Evolutionary conservation across 306 rosid species (phyloP), one percentile per base, ranked within the genome.

Genomic region (Vigna radiata): DNA sequence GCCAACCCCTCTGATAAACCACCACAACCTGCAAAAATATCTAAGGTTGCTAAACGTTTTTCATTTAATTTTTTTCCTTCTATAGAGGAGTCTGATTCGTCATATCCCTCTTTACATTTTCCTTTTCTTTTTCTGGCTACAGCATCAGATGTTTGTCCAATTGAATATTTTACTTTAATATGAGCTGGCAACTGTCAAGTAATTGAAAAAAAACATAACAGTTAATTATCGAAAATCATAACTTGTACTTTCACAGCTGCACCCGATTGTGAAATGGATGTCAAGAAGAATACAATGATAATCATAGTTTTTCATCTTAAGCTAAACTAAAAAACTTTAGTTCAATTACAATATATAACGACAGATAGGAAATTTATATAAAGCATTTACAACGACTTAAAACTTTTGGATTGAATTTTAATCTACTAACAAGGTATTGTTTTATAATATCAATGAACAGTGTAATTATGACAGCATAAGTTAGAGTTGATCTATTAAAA

Each of bases 1-100:
- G 85, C 86, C 85, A 95, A 81, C 36, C 99, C 99, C 80, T 90
- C 88, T 17, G 99, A 95, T 72, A 95, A 81, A 66, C 99, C 99
- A 75, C 97, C 99, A 81, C 99, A 95, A 1, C 99, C 97, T 3
- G 99, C 97, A 89, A 95, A 95, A 77, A 92, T 92, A 83, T 95
- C 97, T 60, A 95, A 81, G 47, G 99, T 95, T 59, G 91, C 88
- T 77, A 95, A 85, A 49, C 85, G 70, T 31, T 83, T 86, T 55
- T 85, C 87, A 77, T 65, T 72, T 19, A 72, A 70, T 52, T 73
- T 62, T 29, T 79, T 87, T 25, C 36, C 79, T 74, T 80, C 87
- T 19, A 70, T 82, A 29, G 77, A 89, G 31, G 47, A 64, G 68
- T 82, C 96, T 50, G 85, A 58, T 78, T 52, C 37, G 56, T 29